Conservation (phyloP, 805 yeast genomes). For the Brettanomyces custersianus region DNA sequence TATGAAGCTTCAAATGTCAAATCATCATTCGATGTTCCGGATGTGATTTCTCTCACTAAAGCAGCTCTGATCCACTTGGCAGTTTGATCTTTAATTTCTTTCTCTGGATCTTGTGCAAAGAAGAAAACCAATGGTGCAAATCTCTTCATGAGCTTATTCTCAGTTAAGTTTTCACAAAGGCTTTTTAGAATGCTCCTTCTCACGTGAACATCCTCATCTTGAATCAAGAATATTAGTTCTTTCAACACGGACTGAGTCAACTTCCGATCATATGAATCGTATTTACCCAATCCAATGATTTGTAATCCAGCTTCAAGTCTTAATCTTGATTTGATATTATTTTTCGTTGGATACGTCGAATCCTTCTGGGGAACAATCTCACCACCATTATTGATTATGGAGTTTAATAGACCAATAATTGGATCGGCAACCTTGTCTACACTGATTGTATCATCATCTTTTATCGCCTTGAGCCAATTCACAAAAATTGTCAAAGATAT, state of each 20-base stretch:
- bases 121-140: constrained; percentile 64
- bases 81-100: constrained; percentile 37
- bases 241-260: constrained; percentile 45
- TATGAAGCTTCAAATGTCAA: constrained; percentile 57
- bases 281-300: constrained; percentile 55
- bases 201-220: constrained; percentile 55
- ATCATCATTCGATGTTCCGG: constrained; percentile 19
- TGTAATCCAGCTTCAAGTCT: constrained; percentile 61
- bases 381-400: constrained; percentile 68
- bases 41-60: constrained; percentile 28
- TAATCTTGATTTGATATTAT: constrained; percentile 46
- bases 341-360: constrained; percentile 52
- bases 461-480: constrained; percentile 39
- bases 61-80: constrained; percentile 68
- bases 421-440: constrained; percentile 44
- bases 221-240: constrained; percentile 48
- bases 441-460: constrained; percentile 28
- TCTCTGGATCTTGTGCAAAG: constrained; percentile 67
- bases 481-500: constrained; percentile 46
- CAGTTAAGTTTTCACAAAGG: constrained; percentile 42
- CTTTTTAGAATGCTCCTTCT: constrained; percentile 41
- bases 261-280: constrained; percentile 40
- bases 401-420: constrained; percentile 54
- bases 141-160: constrained; percentile 48
- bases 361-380: constrained; percentile 49